phyloP scores from a whole-genome alignment of 1,139 yeast genomes.

The Yamadazyma siamensis region DNA sequence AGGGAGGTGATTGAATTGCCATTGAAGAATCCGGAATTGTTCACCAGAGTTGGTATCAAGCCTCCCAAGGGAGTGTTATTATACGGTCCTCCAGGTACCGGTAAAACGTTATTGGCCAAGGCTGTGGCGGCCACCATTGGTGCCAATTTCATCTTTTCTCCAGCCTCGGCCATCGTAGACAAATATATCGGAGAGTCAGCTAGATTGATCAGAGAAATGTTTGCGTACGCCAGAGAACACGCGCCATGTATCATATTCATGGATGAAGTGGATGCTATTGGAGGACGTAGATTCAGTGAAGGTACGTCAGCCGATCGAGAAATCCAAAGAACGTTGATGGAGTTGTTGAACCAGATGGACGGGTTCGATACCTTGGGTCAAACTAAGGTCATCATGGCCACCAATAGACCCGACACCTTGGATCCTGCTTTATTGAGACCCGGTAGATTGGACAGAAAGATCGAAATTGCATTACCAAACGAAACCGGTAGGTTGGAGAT shows the following conservation, averaged over 20 bases:
- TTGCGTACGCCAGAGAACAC: constrained; percentile 96
- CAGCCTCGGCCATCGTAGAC: constrained; percentile 97
- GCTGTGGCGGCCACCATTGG: constrained; percentile 99
- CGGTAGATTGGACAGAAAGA: constrained; percentile 95
- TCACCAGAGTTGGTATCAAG: constrained; percentile 92
- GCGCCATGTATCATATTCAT: constrained; percentile 98
- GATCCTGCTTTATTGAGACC: constrained; percentile 99
- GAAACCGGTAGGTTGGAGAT: constrained; percentile 95
- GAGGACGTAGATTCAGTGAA: constrained; percentile 96
- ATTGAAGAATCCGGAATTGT: constrained; percentile 93
- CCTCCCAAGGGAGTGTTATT: constrained; percentile 97
- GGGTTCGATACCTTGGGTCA: constrained; percentile 97
- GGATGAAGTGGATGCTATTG: constrained; percentile 99
- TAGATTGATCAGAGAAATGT: constrained; percentile 96
- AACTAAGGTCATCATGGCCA: constrained; percentile 98
- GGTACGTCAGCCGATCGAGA: constrained; percentile 99
- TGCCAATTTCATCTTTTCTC: constrained; percentile 95
- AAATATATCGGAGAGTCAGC: constrained; percentile 99
- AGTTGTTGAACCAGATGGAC: constrained; percentile 96
- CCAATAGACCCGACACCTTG: constrained; percentile 96
- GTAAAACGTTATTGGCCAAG: constrained; percentile 91
- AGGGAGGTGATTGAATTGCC: constrained; percentile 98
- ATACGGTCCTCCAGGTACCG: constrained; percentile 99
- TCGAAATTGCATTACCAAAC: constrained; percentile 94
- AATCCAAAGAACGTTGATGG: constrained; percentile 98